Evolutionary conservation across 768 basidiomycete species (phyloP), one percentile per base, ranked within the genome.

Genomic region (Naganishia antarctica): DNA sequence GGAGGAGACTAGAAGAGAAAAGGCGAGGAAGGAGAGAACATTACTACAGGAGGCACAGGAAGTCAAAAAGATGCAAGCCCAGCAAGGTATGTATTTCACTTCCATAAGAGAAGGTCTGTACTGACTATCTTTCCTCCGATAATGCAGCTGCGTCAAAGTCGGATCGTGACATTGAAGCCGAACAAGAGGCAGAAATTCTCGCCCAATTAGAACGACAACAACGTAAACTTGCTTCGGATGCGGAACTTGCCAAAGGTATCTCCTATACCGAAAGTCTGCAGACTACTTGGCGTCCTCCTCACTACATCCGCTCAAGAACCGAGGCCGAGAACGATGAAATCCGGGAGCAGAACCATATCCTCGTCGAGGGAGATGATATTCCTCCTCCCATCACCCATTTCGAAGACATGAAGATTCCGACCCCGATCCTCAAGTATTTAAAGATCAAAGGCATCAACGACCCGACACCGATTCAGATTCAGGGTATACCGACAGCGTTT

Each of bases 381-480:
- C 94, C 96, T 1, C 91, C 91, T 9, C 91, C 96, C 0, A 94
- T 97, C 58, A 86, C 89, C 65, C 84, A 87, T 68, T 98, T 98
- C 78, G 82, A 81, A 89, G 94, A 98, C 74, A 99, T 99, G 96
- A 98, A 97, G 81, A 86, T 99, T n/a, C 96, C 94, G 7, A 83
- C 83, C 43, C 82, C 87, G 2, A 85, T 98, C 46, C 79, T 98
- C 9, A 84, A 89, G 64, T 87, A 87, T 76, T 82, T 99, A 50
- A 87, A 86, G 76, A 82, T 84, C 32, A 91, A 92, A 64, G 87
- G 89, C 49, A 99, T 99, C 72, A 81, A 81, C 2, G 81, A 80
- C 40, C 96, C 96, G 0, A 92, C 96, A 2, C 96, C 96, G 1
- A 99, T 99, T 71, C 96, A 99, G 76, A 81, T 97, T 18, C 96